Base-by-base conservation (phyloP, 352 stramenopile genomes). In the Phytophthora pinifolia region DNA sequence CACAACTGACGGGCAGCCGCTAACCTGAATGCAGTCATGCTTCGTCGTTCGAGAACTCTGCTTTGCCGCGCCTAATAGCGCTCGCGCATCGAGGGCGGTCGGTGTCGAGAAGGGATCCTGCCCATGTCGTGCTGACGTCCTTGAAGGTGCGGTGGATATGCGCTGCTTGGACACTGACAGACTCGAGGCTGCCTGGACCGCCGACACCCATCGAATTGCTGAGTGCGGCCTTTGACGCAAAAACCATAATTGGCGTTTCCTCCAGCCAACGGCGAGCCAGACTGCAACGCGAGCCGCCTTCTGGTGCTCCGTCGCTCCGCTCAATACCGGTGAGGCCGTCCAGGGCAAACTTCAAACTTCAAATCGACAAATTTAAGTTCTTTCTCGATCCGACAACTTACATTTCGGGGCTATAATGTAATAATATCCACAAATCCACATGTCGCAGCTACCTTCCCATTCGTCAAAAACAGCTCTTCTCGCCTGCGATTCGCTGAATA, bases 131-230 rank as follows among this genome's bases (percentile, higher is more conserved):
- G 14, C 17, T 41, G 48, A 42, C 30, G 22, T 42, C 27, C 35
- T 61, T 61, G 53, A 55, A 61, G 44, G 53, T 48, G 35, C n/a
- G 35, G 2, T 46, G 29, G 53, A 61, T 30, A 61, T 37, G 53
- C 43, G 14, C 46, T 59, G 51, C 41, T 44, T 46, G 41, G 41
- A 20, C 13, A 13, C 9, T 51, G n/a, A 51, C 27, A 51, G 45
- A 41, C 45, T 41, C 45, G 46, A 22, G 13, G 9, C 5, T 14
- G 6, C 3, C 3, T n/a, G 33, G 32, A 60, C 54, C 52, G 7
- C 34, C 52, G 52, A 60, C 52, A 60, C 25, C 52, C 34, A 33
- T 17, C 43, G 39, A 22, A 15, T 41, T 59, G 41, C 37, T 54
- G 46, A 45, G 46, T 45, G 45, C 25, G 4, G 25, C 25, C 25